phyloP scores from a whole-genome alignment of 2,329 filamentous ascomycete species.

The Chrysoporthe puriensis region DNA sequence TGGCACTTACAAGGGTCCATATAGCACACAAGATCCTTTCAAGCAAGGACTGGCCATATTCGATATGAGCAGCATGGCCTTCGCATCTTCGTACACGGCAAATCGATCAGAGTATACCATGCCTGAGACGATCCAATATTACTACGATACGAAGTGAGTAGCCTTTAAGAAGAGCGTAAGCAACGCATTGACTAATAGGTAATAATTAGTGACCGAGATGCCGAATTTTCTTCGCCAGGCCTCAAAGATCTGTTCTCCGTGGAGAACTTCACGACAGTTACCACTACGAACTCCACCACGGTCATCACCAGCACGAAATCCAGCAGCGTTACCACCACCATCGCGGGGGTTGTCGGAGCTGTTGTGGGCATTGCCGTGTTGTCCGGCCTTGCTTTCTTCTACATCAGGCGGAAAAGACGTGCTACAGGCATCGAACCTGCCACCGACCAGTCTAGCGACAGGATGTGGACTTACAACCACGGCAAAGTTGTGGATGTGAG shows the following conservation, averaged over 20 bases:
- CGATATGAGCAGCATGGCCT: constrained; percentile 30
- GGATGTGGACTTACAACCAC: background rate
- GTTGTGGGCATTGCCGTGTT: background rate
- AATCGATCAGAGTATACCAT: constrained; percentile 11
- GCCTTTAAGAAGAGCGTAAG: background rate
- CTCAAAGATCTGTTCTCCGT: constrained; percentile 9
- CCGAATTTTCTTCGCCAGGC: constrained; percentile 13
- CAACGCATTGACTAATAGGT: background rate
- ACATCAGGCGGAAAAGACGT: background rate
- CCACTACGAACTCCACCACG: background rate
- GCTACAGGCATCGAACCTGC: background rate
- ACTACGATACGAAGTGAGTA: background rate
- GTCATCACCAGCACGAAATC: background rate
- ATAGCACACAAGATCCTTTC: constrained; percentile 31
- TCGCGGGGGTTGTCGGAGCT: background rate
- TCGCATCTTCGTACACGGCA: constrained; percentile 20
- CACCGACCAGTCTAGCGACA: background rate
- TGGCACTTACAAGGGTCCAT: constrained; percentile 25
- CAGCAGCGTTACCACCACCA: background rate
- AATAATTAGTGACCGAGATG: constrained; percentile 6
- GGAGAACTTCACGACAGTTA: constrained; percentile 20
- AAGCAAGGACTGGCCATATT: constrained; percentile 32
- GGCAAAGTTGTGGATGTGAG: background rate
- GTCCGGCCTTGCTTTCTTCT: background rate
- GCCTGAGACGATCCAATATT: background rate